phyloP scores from a whole-genome alignment of 352 stramenopile species.

The Pythium oligandrum region DNA sequence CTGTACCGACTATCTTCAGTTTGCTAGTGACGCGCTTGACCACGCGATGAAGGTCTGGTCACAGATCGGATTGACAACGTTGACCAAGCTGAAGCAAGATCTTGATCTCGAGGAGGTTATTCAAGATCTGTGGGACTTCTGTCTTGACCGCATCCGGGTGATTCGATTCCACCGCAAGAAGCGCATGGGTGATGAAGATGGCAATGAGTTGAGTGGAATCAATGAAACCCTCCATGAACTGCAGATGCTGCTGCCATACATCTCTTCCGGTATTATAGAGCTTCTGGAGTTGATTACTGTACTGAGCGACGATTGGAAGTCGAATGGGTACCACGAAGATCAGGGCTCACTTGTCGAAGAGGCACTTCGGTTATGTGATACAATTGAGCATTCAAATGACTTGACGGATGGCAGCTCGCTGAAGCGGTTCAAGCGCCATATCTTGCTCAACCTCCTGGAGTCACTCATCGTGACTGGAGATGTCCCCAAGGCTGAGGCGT shows the following conservation, averaged over 20 bases:
- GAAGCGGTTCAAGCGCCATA: slow-evolving; percentile 32
- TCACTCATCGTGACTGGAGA: slow-evolving; percentile 44
- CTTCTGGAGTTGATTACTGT: slow-evolving; percentile 47
- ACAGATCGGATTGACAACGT: slow-evolving; percentile 50
- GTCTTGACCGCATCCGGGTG: slow-evolving; percentile 57
- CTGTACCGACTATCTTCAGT: slow-evolving; percentile 49
- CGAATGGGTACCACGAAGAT: slow-evolving; percentile 25
- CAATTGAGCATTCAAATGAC: slow-evolving; percentile 32
- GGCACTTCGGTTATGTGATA: slow-evolving; percentile 49
- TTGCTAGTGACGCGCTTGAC: slow-evolving; percentile 51
- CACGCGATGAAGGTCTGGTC: slow-evolving; percentile 49
- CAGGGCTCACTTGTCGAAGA: slow-evolving; percentile 54
- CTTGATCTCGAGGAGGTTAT: slow-evolving; percentile 70
- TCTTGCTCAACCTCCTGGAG: slow-evolving; percentile 42
- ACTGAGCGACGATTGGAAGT: slow-evolving; percentile 46
- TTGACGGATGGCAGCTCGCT: slow-evolving; percentile 18
- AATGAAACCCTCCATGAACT: slow-evolving; percentile 59
- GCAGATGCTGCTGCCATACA: slow-evolving; percentile 71
- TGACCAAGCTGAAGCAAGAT: slow-evolving; percentile 60
- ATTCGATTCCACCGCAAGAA: slow-evolving; percentile 18
- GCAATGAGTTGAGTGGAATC: slow-evolving; percentile 15
- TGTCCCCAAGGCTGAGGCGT: slow-evolving; percentile 54
- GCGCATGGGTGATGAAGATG: slow-evolving; percentile 1
- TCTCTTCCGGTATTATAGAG: slow-evolving; percentile 27
- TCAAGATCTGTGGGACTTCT: slow-evolving; percentile 78